Base-by-base conservation (phyloP, 441 rosid species). In the Codiaeum variegatum region DNA sequence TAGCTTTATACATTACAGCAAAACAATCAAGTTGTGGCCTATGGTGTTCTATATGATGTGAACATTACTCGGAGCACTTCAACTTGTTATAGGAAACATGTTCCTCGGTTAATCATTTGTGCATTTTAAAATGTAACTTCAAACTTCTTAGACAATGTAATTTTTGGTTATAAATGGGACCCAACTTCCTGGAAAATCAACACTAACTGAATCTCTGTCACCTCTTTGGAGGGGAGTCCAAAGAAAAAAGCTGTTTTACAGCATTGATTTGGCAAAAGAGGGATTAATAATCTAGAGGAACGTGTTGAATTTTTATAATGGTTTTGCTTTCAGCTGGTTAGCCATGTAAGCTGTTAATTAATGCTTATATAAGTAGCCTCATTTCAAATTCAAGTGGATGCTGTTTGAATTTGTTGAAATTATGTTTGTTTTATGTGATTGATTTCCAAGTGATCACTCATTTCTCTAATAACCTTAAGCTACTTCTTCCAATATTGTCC, bases 291-390 rank as follows among this genome's bases (percentile, higher is more conserved):
- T 52, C 24, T 38, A 7, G 54, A 23, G 26, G 36, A 18, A 13
- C 1, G 4, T 49, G 15, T 34, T 60, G n/a, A 60, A 1, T 31
- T 34, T 46, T 44, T 38, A 28, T 54, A 29, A 21, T 16, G 42
- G 47, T 29, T 73, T 66, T 34, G 29, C 7, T 55, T 44, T 44
- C 29, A 56, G 55, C 28, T 74, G 59, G 23, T 67, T 31, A 4
- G 28, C 59, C n/a, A 18, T 31, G 21, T 74, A 21, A 49, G 40
- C 29, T 29, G 15, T 60, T 10, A 23, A n/a, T 47, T 51, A 59
- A 11, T 23, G 51, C 44, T 23, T 59, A 60, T 56, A n/a, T 61
- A 2, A 13, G 47, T 59, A 46, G 36, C 52, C 12, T 47, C 26
- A 3, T 69, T 23, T n/a, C 11, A 28, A 12, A 56, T 42, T 55